Base-by-base conservation (phyloP, 2,329 filamentous ascomycete species). In the Dactylellina haptotyla region DNA sequence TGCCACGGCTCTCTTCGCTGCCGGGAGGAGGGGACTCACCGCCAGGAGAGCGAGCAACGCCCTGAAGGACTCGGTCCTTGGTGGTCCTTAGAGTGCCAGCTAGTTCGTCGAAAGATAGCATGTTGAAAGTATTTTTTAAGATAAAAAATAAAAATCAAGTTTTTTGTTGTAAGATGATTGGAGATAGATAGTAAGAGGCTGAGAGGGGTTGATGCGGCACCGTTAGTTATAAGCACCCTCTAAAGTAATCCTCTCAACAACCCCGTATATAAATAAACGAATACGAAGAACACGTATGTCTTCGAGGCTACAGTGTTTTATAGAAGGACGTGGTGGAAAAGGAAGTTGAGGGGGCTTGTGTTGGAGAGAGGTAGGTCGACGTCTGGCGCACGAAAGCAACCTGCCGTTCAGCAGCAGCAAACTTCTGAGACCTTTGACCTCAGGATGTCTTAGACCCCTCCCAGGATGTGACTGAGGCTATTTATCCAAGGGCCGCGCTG, bases 21-120 rank as follows among this genome's bases (percentile, higher is more conserved):
- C 16, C 43, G 45, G 66, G 57, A 53, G 46, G 45, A 25, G 32
- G 58, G 43, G 41, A 71, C 66, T 71, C 66, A 71, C 66, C 58
- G 45, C 58, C 51, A 48, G 66, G 58, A 57, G 66, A 71, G 39
- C 66, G 58, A n/a, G 65, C 48, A 45, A 50, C 58, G 59, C 66
- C 66, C 51, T 71, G 66, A 18, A 71, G 66, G 25, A 71, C 66
- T n/a, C 66, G 57, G 43, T 71, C 66, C 26, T 71, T 71, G 18
- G 66, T 71, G 34, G 66, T 64, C 34, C 66, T 62, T 30, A 71
- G 43, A 3, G 66, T 71, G 12, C 66, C 66, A 34, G 66, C 66
- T 58, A 71, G 51, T 26, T 71, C 66, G 58, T 71, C 66, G 37
- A 71, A 71, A 20, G 66, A 71, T 18, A 71, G 34, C 66, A 71